Percentiles rank a stretch among this genome's conserved stretches.
These are phyloP conservation scores for Amyloporia xantha DNA, from an alignment of 768 basidiomycete genomes.

Conservation along the genomic window DNA sequence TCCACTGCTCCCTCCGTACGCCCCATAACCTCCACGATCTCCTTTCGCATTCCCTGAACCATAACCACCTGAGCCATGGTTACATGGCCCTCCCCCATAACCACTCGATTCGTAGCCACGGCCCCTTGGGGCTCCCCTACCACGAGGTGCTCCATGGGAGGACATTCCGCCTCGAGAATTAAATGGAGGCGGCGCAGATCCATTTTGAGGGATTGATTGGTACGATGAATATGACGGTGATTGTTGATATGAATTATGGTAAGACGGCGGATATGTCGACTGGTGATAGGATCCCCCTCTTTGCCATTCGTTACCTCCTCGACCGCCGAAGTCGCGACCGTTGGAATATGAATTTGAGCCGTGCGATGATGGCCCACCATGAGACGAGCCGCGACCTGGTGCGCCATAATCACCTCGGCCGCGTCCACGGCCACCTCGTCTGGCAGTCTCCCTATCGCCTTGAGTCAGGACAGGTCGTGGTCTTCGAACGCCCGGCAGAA, in stretches of 20 bases:
- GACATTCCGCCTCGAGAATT: slow-evolving; percentile 8
- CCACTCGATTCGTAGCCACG: slow-evolving; percentile 16
- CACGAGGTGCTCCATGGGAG: slow-evolving; percentile 16
- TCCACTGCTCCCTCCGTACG: slow-evolving; percentile 25
- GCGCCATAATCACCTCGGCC: slow-evolving; percentile 34
- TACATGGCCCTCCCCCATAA: slow-evolving; percentile 23
- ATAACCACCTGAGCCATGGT: slow-evolving; percentile 26
- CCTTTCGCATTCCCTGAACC: slow-evolving; percentile 24
- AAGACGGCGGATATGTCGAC: slow-evolving; percentile 2
- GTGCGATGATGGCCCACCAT: not conserved
- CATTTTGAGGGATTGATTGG: slow-evolving; percentile 11
- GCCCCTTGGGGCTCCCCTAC: slow-evolving; percentile 15
- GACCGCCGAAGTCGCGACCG: slow-evolving; percentile 14
- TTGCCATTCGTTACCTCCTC: slow-evolving; percentile 9
- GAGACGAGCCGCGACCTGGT: slow-evolving; percentile 7
- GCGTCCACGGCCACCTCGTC: slow-evolving; percentile 36
- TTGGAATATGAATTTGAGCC: slow-evolving; percentile 8
- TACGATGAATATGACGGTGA: slow-evolving; percentile 10
- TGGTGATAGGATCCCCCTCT: slow-evolving; percentile 1
- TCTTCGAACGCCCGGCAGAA: slow-evolving; percentile 67
- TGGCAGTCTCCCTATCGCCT: slow-evolving; percentile 64
- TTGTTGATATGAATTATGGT: slow-evolving; percentile 6
- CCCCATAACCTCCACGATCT: slow-evolving; percentile 18
- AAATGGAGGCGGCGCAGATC: not conserved
- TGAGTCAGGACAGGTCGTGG: slow-evolving; percentile 55